Evolutionary conservation across 2,329 filamentous ascomycete species (phyloP), one percentile per base, ranked within the genome.

Genomic region (Apiospora marii): DNA sequence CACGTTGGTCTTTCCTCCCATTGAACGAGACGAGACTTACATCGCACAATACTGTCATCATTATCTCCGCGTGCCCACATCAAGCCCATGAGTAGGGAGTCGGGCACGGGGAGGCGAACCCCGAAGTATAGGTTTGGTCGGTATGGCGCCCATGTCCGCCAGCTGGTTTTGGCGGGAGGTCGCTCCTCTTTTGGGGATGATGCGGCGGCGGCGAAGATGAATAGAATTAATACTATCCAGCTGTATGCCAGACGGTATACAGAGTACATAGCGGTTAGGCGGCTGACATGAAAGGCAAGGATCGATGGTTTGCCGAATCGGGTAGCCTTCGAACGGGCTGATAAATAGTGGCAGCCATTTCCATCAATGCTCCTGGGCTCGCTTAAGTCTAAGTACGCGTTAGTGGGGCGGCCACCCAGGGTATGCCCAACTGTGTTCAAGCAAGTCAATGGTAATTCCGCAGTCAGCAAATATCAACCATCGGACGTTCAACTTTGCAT

Each of bases 71-170:
- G 92, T 5, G 92, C 91, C 96, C 96, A 99, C 85, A 98, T 90
- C 80, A 99, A 86, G 0, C 93, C 95, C 2, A 94, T 91, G 83
- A 92, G 91, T 76, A 98, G 82, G 13, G 41, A 44, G 80, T 95
- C 91, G 0, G 95, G 93, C 69, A 96, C 87, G 72, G 95, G 89
- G 64, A 96, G 94, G 27, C 94, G 89, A 48, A 98, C 90, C 1
- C 96, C 96, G 85, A 98, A 98, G 83, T 98, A 98, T 61, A 98
- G 84, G 79, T 98, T 98, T 0, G 96, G 93, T 77, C 94, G 91
- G 84, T 98, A 99, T 1, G 96, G 94, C 0, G 96, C 96, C 96
- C 96, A 99, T 85, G 98, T 87, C 77, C 98, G 87, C 79, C 93
- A 96, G 79, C 97, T 89, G 82, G 98, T 98, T 79, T 90, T 90